Base-by-base conservation (phyloP, 805 yeast species). In the Hanseniaspora guilliermondii region DNA sequence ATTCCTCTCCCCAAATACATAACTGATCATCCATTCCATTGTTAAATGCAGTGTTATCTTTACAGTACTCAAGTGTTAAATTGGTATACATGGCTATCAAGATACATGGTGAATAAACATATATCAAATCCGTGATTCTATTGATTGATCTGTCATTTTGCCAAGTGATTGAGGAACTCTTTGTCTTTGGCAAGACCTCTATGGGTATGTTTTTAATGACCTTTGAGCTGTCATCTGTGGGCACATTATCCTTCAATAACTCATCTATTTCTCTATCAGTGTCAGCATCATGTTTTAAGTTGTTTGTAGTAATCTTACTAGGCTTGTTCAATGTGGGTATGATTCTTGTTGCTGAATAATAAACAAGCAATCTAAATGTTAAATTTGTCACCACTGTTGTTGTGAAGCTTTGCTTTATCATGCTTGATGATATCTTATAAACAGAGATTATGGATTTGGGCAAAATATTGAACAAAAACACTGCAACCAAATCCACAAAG, bases 21-120 rank as follows among this genome's bases (percentile, higher is more conserved):
- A 81, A 66, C 17, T 48, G 32, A 19, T 54, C 52, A 44, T 54
- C 56, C 21, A 54, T 47, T 12, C 22, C 46, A 6, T n/a, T 25
- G 8, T 25, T n/a, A 4, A 17, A n/a, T 56, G 83, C 83, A 16
- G 78, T 72, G 55, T 85, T 70, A 63, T 81, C 83, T 50, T 88
- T 87, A 50, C 83, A 80, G 63, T 87, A 88, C 71, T 87, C 95
- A 75, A 93, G 77, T 78, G 91, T 84, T 61, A 93, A 71, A 66
- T 93, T 96, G 2, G 97, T 87, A 70, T 93, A 93, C 57, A 93
- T 95, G 0, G 96, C 96, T 56, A 93, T 88, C 39, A 93, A 80
- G 56, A 93, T 82, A 68, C 96, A 87, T 2, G 97, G 97, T 37
- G 96, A 85, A 67, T 86, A 91, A 35, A 95, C 82, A 64, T 89